Percentiles rank a stretch among this genome's conserved stretches.
phyloP scores from a whole-genome alignment of 768 basidiomycete species.

The Boletus pseudo-olivaceus region DNA sequence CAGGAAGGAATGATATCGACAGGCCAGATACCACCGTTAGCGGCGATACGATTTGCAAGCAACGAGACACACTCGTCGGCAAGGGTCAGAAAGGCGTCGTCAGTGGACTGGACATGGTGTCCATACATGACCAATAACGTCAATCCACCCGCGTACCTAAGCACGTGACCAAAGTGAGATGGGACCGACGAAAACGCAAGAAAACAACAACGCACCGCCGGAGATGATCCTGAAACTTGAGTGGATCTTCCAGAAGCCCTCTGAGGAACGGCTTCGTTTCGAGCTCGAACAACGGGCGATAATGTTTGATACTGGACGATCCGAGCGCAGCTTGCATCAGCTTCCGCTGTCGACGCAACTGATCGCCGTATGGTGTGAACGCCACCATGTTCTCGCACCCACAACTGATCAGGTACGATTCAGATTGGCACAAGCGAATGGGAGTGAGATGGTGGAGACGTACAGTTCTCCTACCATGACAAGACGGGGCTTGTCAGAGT shows the following conservation, averaged over 20 bases:
- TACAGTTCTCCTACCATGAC: constrained; percentile 72
- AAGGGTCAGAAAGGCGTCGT: constrained; percentile 40
- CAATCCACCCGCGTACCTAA: constrained; percentile 48
- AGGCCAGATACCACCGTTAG: constrained; percentile 42
- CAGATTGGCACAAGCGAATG: neutral
- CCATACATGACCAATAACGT: constrained; percentile 64
- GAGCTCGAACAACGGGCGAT: constrained; percentile 54
- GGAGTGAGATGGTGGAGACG: constrained; percentile 24
- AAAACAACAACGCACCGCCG: constrained; percentile 33
- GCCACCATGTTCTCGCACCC: constrained; percentile 72
- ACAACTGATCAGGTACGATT: constrained; percentile 31
- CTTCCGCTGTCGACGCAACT: constrained; percentile 59
- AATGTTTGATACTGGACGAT: constrained; percentile 47
- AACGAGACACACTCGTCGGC: constrained; percentile 41
- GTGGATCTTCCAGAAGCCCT: constrained; percentile 45
- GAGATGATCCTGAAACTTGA: constrained; percentile 34
- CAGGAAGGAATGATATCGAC: constrained; percentile 38
- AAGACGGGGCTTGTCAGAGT: constrained; percentile 69
- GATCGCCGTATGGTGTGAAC: constrained; percentile 64
- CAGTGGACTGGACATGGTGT: constrained; percentile 40
- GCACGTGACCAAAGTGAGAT: constrained; percentile 24
- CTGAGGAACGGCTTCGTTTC: constrained; percentile 58
- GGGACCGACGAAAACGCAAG: too few species aligned
- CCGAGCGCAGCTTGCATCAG: constrained; percentile 66
- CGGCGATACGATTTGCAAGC: constrained; percentile 42